Percentiles rank a stretch among this genome's conserved stretches.
phyloP scores from a whole-genome alignment of 345 rosid species.

The Alliaria petiolata region DNA sequence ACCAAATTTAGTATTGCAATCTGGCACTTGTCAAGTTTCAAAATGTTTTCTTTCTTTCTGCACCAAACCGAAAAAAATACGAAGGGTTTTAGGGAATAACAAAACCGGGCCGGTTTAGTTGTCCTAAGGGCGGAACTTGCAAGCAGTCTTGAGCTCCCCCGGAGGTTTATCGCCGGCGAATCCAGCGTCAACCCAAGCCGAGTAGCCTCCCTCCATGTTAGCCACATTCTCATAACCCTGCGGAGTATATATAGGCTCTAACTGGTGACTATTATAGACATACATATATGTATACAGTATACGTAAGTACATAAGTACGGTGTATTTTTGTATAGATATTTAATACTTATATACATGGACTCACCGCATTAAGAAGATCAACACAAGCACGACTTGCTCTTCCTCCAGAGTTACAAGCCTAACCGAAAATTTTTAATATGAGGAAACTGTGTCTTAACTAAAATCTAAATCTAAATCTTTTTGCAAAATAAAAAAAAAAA shows the following conservation, averaged over 20 bases:
- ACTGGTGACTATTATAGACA: too few species aligned
- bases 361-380: conserved; percentile 39
- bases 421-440: not conserved
- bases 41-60: not conserved
- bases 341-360: too few species aligned
- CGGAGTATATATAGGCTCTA: too few species aligned
- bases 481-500: too few species aligned
- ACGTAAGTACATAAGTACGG: not conserved
- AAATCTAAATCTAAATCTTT: too few species aligned
- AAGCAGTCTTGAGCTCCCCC: conserved; percentile 43
- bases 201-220: conserved; percentile 50
- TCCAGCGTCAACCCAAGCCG: conserved; percentile 51
- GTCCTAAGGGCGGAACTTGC: conserved; percentile 40
- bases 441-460: not conserved
- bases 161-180: conserved; percentile 38
- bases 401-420: conserved; percentile 41
- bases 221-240: conserved; percentile 41
- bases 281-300: not conserved
- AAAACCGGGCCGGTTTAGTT: not conserved
- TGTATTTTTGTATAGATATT: not conserved
- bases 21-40: not conserved
- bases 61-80: not conserved
- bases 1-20: too few species aligned
- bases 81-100: not conserved
- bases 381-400: conserved; percentile 38